phyloP scores from a whole-genome alignment of 768 basidiomycete species.

The Lanmaoa rubissima region DNA sequence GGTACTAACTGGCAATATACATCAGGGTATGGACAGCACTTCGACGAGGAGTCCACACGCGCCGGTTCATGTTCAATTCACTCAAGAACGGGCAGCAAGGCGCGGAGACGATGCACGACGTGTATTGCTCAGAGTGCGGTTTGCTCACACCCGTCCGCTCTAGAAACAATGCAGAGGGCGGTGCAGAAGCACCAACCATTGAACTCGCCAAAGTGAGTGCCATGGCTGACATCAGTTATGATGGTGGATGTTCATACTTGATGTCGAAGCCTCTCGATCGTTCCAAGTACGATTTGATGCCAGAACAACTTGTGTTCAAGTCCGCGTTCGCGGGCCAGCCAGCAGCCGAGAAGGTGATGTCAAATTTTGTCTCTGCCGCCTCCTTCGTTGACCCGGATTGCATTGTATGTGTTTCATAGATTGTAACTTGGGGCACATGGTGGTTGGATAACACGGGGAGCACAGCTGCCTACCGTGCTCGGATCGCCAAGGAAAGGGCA shows the following conservation, averaged over 20 bases:
- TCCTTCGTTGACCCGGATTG: background rate
- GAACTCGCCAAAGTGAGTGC: slow-evolving; percentile 2
- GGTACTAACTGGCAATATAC: background rate
- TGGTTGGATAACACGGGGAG: background rate
- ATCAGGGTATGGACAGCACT: slow-evolving; percentile 12
- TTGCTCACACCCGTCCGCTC: slow-evolving; percentile 5
- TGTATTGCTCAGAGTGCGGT: slow-evolving; percentile 14
- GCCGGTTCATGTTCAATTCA: slow-evolving; percentile 10
- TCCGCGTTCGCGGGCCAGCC: background rate
- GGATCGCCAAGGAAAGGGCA: background rate
- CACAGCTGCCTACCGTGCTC: background rate
- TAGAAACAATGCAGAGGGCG: slow-evolving; percentile 11
- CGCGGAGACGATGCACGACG: slow-evolving; percentile 14
- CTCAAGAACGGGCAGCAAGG: slow-evolving; percentile 10
- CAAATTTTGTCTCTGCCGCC: too few species aligned
- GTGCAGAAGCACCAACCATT: slow-evolving; percentile 8
- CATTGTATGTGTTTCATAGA: background rate
- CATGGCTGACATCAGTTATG: background rate
- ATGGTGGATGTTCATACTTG: background rate
- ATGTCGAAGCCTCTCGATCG: background rate
- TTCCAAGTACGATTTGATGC: background rate
- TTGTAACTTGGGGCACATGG: background rate
- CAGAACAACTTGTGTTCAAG: background rate
- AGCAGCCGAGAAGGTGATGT: background rate
- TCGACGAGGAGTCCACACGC: slow-evolving; percentile 12